Base-by-base conservation (phyloP, 2,329 filamentous ascomycete genomes). In the Fusarium subtropicale region DNA sequence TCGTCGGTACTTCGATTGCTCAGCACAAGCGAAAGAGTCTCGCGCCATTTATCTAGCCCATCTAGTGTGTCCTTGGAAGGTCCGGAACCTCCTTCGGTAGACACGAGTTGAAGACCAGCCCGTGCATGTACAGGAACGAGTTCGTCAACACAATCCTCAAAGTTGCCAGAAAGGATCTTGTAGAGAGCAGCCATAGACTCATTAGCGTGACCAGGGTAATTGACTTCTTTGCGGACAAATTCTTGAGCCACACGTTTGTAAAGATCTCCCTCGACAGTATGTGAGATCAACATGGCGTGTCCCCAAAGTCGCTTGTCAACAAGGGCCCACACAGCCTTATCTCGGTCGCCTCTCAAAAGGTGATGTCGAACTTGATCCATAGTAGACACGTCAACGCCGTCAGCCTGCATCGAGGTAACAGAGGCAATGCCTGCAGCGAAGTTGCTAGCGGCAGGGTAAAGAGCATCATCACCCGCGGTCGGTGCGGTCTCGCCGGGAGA, bases 191-290 rank as follows among this genome's bases (percentile, higher is more conserved):
- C 94, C 46, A 99, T 84, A 3, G 95, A 92, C 78, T 97, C 92
- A 55, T 94, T 94, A 72, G 91, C 92, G 56, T 90, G 89, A 3
- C 92, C 90, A 5, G 90, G 83, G 54, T 91, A 91, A 77, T 96
- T 97, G 57, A 99, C 93, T 78, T 99, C 96, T 75, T 97, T 94
- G 71, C 94, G 91, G 20, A 99, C 91, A 75, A 99, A 99, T 75
- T 99, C 96, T 75, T 97, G 94, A 1, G 94, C 89, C 28, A 99
- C 94, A 76, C 97, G 92, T 78, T 94, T 97, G 87, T 97, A 98
- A 4, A 97, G 84, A 24, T 93, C 92, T 48, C 92, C 84, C 2
- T 93, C 96, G 80, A 97, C 78, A 0, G 89, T 90, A 64, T 89
- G 87, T 2, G 96, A 91, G 36, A 99, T 91, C 22, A 99, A 85